These are phyloP conservation scores for Kwoniella mangroviensis DNA, from an alignment of 768 basidiomycete genomes.

Conservation along the genomic window DNA sequence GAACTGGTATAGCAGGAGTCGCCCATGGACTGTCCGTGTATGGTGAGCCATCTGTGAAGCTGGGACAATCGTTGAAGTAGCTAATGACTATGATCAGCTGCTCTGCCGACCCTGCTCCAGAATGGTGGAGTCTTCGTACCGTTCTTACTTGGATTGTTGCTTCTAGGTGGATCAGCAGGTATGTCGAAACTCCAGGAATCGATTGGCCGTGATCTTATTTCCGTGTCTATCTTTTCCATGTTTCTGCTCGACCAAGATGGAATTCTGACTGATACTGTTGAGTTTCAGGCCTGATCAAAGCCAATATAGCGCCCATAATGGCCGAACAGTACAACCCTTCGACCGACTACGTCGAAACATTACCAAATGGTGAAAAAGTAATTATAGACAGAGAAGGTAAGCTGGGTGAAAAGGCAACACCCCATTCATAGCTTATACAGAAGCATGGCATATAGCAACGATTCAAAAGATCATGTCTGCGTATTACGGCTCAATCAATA, in stretches of 20 bases:
- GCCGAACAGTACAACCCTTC: slow-evolving; percentile 50
- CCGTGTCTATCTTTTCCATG: too few species aligned
- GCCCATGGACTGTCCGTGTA: slow-evolving; percentile 27
- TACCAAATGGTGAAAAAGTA: slow-evolving; percentile 41
- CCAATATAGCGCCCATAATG: slow-evolving; percentile 49
- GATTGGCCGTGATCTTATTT: too few species aligned
- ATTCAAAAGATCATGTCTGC: slow-evolving; percentile 41
- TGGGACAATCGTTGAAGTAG: background rate
- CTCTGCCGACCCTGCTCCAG: slow-evolving; percentile 17
- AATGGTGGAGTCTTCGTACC: slow-evolving; percentile 22
- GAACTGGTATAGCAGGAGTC: slow-evolving; percentile 17
- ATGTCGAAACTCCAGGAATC: too few species aligned
- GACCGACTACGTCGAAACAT: slow-evolving; percentile 25
- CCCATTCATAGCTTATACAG: too few species aligned
- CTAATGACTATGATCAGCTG: slow-evolving; percentile 16
- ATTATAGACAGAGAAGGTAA: slow-evolving; percentile 44
- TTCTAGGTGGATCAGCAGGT: slow-evolving; percentile 27
- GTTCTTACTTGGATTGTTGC: slow-evolving; percentile 35
- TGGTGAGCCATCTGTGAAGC: slow-evolving; percentile 9
- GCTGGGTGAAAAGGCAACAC: background rate
- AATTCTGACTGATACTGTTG: too few species aligned
- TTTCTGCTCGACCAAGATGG: too few species aligned
- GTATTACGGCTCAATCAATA: slow-evolving; percentile 52
- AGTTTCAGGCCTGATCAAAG: slow-evolving; percentile 38
- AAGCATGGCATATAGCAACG: too few species aligned